Percentiles rank a stretch among this genome's conserved stretches.
phyloP scores from a whole-genome alignment of 2,329 filamentous ascomycete species.

The Cladophialophora exuberans region DNA sequence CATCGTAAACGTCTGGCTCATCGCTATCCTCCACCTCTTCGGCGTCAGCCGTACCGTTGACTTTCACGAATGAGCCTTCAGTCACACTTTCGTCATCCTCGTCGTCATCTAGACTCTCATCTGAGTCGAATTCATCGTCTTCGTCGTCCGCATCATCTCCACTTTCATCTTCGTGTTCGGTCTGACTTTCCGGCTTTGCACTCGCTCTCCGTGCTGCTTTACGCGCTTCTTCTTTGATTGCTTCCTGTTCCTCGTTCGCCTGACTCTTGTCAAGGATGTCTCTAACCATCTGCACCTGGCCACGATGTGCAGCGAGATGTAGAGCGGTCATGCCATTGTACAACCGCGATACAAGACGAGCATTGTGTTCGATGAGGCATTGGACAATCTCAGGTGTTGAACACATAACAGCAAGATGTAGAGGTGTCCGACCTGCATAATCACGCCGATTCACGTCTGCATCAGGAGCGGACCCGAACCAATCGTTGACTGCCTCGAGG shows the following conservation, averaged over 20 bases:
- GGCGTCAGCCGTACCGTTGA: conserved; percentile 48
- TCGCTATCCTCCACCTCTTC: conserved; percentile 59
- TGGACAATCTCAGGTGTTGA: conserved; percentile 73
- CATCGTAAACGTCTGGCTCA: conserved; percentile 78
- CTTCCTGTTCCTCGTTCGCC: conserved; percentile 71
- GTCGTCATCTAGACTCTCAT: conserved; percentile 41
- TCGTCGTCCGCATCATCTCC: conserved; percentile 26
- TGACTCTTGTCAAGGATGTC: conserved; percentile 74
- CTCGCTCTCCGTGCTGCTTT: conserved; percentile 30
- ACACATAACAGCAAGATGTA: conserved; percentile 73
- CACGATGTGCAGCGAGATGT: conserved; percentile 77
- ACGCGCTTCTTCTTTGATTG: conserved; percentile 35
- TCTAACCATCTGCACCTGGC: conserved; percentile 69
- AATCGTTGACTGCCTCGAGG: conserved; percentile 69
- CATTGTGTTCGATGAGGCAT: conserved; percentile 70
- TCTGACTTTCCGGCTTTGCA: neutral
- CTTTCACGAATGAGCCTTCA: conserved; percentile 76
- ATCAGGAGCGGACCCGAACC: conserved; percentile 65
- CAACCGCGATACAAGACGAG: conserved; percentile 72
- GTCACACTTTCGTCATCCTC: conserved; percentile 47
- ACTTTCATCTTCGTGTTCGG: neutral
- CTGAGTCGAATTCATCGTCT: conserved; percentile 38
- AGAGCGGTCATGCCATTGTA: conserved; percentile 80
- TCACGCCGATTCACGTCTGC: conserved; percentile 74
- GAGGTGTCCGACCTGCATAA: conserved; percentile 75